These are phyloP conservation scores for Silene noctiflora DNA, from an alignment of 179 eudicot species.

Conservation along the genomic window DNA sequence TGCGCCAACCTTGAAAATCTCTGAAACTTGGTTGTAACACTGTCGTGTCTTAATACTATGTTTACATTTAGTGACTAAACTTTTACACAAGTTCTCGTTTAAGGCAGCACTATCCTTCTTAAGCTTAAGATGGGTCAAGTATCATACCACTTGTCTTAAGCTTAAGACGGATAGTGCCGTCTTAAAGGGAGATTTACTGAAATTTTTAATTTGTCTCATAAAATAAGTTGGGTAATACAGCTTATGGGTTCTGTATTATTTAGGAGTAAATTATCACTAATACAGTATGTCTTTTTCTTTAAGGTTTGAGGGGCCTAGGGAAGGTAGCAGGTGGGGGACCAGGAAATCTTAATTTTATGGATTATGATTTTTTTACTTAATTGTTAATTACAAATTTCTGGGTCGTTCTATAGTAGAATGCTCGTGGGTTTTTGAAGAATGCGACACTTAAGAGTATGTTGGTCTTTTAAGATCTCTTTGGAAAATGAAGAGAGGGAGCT, in stretches of 20 bases:
- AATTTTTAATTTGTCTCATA: too few species aligned
- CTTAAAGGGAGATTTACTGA: too few species aligned
- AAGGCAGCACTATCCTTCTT: too few species aligned
- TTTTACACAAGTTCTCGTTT: too few species aligned
- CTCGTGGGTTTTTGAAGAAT: conserved; percentile 97
- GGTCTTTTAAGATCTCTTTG: conserved; percentile 85
- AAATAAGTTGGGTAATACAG: conserved; percentile 1
- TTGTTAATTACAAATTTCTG: conserved; percentile 8
- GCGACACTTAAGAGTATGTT: conserved; percentile 77
- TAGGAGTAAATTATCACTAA: conserved; percentile 10
- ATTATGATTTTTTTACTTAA: conserved; percentile 26
- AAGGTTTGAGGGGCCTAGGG: conserved; percentile 32
- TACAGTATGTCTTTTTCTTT: conserved; percentile 16
- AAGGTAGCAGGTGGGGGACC: conserved; percentile 45
- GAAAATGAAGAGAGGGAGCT: conserved; percentile 38
- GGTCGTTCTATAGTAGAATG: conserved; percentile 33
- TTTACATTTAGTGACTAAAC: too few species aligned
- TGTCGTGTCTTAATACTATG: too few species aligned
- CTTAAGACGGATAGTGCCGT: too few species aligned
- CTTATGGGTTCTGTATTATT: conserved; percentile 11
- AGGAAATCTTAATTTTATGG: conserved; percentile 44
- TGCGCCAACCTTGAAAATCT: too few species aligned
- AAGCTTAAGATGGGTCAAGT: too few species aligned
- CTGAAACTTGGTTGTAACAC: too few species aligned
- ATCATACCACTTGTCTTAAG: too few species aligned